A percentile compares a stretch with the other conserved stretches of the same genome.
Evolutionary conservation across 2,329 filamentous ascomycete genomes (phyloP).

Genomic region (Colletotrichum liriopes): DNA sequence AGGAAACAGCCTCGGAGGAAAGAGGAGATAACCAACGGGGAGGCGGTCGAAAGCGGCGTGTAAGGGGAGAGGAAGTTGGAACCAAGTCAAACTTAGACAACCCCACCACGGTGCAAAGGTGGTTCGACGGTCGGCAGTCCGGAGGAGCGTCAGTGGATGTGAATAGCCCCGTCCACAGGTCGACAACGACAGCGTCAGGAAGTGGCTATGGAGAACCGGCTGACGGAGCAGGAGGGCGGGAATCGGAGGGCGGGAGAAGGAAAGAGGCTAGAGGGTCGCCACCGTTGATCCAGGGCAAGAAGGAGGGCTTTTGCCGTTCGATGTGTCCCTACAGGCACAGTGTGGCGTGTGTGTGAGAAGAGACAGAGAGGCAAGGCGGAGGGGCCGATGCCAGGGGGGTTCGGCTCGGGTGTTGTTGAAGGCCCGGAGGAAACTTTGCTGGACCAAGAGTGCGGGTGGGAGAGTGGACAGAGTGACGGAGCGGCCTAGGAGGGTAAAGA

Average conservation of each 20-base stretch:
- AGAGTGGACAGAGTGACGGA: constrained; percentile 20
- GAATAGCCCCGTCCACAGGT: constrained; percentile 31
- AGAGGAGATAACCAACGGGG: constrained; percentile 12
- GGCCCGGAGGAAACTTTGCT: constrained; percentile 1
- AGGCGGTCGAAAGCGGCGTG: constrained; percentile 15
- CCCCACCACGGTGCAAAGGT: constrained; percentile 39
- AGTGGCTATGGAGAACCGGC: constrained; percentile 27
- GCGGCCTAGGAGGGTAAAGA: constrained; percentile 29
- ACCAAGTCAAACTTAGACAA: constrained; percentile 35
- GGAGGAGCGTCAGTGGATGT: constrained; percentile 27
- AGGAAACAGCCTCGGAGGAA: constrained; percentile 20
- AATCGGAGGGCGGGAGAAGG: constrained; percentile 25
- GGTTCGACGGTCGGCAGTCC: constrained; percentile 40
- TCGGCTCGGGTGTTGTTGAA: constrained; percentile 13
- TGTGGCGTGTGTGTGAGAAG: constrained; percentile 26
- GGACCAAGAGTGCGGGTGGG: background rate
- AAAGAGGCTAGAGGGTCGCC: constrained; percentile 29
- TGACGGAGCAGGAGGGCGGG: constrained; percentile 36
- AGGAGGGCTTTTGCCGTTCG: constrained; percentile 8
- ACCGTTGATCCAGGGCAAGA: constrained; percentile 36
- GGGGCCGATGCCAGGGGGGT: constrained; percentile 26
- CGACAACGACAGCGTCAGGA: constrained; percentile 21
- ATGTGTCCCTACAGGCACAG: constrained; percentile 21
- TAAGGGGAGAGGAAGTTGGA: constrained; percentile 16
- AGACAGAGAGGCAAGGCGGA: constrained; percentile 3